Percentiles rank a stretch among this genome's conserved stretches.
Evolutionary conservation across 202 grass and related monocot species (phyloP).

Genomic region (Carex arenaria): DNA sequence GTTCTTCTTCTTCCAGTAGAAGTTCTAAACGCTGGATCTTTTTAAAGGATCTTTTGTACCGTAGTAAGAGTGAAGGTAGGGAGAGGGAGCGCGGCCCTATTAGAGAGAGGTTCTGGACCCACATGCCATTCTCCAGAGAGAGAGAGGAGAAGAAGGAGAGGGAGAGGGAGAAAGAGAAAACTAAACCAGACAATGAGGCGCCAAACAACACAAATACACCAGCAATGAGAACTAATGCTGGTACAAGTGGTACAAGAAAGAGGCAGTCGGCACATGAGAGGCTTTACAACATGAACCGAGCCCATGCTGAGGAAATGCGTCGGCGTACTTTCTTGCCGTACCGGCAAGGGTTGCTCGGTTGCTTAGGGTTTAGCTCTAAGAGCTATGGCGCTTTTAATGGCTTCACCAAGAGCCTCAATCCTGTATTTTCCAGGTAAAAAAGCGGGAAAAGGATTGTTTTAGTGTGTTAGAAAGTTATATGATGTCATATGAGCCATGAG

Average conservation of each 20-base stretch:
- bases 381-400: conserved; percentile 77
- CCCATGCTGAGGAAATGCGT: conserved; percentile 79
- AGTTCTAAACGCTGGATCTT: conserved; percentile 78
- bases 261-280: conserved; percentile 68
- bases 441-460: conserved; percentile 2
- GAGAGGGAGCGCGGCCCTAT: conserved; percentile 25
- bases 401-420: conserved; percentile 81
- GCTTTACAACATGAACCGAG: conserved; percentile 74
- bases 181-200: neutral
- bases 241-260: conserved; percentile 29
- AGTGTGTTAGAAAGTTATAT: conserved; percentile 1
- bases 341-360: conserved; percentile 72
- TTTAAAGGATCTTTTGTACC: conserved; percentile 86
- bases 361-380: conserved; percentile 81
- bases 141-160: conserved; percentile 38
- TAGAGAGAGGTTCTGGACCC: conserved; percentile 60
- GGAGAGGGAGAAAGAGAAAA: conserved; percentile 3
- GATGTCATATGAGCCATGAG: conserved; percentile 7
- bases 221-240: conserved; percentile 9
- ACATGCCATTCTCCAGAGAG: conserved; percentile 63
- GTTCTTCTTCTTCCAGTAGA: conserved; percentile 32
- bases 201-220: neutral
- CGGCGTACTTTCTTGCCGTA: conserved; percentile 91
- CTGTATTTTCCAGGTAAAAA: conserved; percentile 77
- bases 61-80: conserved; percentile 80